Evolutionary conservation across 805 yeast genomes (phyloP).

Genomic region (Ogataea degrootiae): DNA sequence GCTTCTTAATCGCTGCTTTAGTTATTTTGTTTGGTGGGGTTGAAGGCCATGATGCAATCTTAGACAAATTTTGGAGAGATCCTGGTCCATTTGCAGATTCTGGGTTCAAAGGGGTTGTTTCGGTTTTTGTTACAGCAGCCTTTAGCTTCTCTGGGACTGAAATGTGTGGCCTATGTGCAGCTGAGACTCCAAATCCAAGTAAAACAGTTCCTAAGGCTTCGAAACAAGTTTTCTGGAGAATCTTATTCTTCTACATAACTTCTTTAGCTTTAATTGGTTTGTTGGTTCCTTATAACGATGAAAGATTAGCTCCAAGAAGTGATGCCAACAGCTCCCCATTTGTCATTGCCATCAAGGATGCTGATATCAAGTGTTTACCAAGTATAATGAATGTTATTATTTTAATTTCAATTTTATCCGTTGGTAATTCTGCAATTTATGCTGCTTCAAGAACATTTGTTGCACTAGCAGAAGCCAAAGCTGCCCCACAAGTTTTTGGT

Average conservation of each 20-base stretch:
- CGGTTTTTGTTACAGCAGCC: constrained; percentile 52
- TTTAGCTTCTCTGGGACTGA: constrained; percentile 54
- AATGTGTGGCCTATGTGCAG: constrained; percentile 46
- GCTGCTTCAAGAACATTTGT: constrained; percentile 52
- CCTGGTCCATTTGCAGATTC: constrained; percentile 38
- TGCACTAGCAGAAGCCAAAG: constrained; percentile 40
- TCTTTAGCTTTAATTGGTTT: constrained; percentile 42
- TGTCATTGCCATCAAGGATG: constrained; percentile 40
- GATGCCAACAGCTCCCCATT: constrained; percentile 41
- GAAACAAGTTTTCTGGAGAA: constrained; percentile 55
- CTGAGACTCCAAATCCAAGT: constrained; percentile 45
- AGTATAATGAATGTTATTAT: constrained; percentile 38
- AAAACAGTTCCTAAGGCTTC: constrained; percentile 47
- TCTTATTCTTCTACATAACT: constrained; percentile 41
- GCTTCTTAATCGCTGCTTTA: constrained; percentile 51
- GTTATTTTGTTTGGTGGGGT: constrained; percentile 46
- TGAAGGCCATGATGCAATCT: constrained; percentile 38
- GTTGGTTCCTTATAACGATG: constrained; percentile 42
- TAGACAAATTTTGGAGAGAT: constrained; percentile 41
- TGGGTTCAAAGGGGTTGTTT: constrained; percentile 49
- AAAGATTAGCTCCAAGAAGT: constrained; percentile 27
- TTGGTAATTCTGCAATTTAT: constrained; percentile 53
- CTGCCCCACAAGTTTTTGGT: constrained; percentile 38
- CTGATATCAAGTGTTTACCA: constrained; percentile 33
- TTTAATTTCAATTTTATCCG: constrained; percentile 36